These are phyloP conservation scores for Pythium aristosporum DNA, from an alignment of 352 stramenopile genomes.

Conservation along the genomic window DNA sequence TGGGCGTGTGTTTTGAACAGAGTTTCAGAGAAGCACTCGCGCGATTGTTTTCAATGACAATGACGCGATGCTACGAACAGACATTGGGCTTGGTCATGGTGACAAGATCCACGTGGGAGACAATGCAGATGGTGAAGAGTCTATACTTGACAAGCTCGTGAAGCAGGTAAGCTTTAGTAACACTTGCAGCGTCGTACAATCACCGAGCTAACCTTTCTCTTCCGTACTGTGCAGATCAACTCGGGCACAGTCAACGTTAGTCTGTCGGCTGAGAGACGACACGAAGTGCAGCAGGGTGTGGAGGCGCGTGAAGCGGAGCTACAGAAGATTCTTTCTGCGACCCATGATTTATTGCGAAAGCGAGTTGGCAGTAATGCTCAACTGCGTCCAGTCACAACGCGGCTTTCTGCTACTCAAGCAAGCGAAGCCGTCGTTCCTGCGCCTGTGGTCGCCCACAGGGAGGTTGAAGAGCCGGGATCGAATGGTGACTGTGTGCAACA, in stretches of 20 bases:
- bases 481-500: constrained; percentile 1
- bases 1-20: constrained; percentile 27
- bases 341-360: constrained; percentile 80
- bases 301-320: constrained; percentile 82
- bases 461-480: neutral
- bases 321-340: constrained; percentile 80
- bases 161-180: constrained; percentile 51
- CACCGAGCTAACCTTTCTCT: neutral
- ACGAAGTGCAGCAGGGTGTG: constrained; percentile 86
- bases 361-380: constrained; percentile 38
- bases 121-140: constrained; percentile 71
- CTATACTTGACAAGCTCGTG: constrained; percentile 77
- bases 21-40: constrained; percentile 62
- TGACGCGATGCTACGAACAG: constrained; percentile 65
- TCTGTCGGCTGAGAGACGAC: constrained; percentile 79
- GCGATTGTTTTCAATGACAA: constrained; percentile 73
- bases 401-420: neutral
- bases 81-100: constrained; percentile 82
- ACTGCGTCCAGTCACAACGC: neutral
- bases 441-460: neutral
- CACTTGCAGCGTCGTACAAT: neutral
- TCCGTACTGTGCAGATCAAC: constrained; percentile 60
- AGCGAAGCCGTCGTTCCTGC: neutral
- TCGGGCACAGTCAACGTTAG: constrained; percentile 76
- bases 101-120: constrained; percentile 90